phyloP scores from a whole-genome alignment of 306 rosid genomes.

The Vigna trinervia region DNA sequence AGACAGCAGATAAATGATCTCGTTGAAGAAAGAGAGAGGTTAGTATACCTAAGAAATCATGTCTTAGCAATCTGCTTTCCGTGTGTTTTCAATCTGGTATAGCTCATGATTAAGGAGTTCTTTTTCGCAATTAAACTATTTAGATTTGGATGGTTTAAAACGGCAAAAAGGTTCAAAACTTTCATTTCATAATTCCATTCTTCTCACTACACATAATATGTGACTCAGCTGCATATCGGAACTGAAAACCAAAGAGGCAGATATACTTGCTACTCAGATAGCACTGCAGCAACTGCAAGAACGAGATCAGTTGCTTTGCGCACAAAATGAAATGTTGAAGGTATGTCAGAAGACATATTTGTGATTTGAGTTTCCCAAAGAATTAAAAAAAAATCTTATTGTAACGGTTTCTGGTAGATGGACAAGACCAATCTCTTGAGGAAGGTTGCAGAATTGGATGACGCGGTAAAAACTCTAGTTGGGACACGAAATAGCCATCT shows the following conservation, averaged over 20 bases:
- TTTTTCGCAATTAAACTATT: slow-evolving; percentile 13
- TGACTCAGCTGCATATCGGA: slow-evolving; percentile 65
- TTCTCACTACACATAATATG: slow-evolving; percentile 37
- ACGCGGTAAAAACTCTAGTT: slow-evolving; percentile 62
- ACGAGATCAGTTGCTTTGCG: slow-evolving; percentile 85
- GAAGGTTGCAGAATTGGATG: slow-evolving; percentile 85
- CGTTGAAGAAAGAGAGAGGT: slow-evolving; percentile 84
- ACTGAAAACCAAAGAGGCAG: slow-evolving; percentile 64
- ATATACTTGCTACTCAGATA: slow-evolving; percentile 65
- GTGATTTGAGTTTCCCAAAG: slow-evolving; percentile 8
- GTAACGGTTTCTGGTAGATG: slow-evolving; percentile 57
- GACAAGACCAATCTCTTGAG: slow-evolving; percentile 74
- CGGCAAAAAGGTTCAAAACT: not conserved
- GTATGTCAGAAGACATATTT: slow-evolving; percentile 45
- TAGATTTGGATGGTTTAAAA: not conserved
- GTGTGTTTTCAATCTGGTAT: slow-evolving; percentile 30
- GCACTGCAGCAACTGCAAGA: slow-evolving; percentile 71
- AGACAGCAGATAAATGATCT: slow-evolving; percentile 67
- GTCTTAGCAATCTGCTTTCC: slow-evolving; percentile 33
- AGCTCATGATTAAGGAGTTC: slow-evolving; percentile 34
- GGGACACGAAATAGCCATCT: slow-evolving; percentile 52
- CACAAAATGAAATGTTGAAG: slow-evolving; percentile 89
- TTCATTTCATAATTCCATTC: slow-evolving; percentile 2
- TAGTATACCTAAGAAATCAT: slow-evolving; percentile 36
- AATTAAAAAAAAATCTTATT: not conserved